Percentiles rank a stretch among this genome's conserved stretches.
Conservation (phyloP, 164 flowering plant genomes). For the Magnolia changhungtana region DNA sequence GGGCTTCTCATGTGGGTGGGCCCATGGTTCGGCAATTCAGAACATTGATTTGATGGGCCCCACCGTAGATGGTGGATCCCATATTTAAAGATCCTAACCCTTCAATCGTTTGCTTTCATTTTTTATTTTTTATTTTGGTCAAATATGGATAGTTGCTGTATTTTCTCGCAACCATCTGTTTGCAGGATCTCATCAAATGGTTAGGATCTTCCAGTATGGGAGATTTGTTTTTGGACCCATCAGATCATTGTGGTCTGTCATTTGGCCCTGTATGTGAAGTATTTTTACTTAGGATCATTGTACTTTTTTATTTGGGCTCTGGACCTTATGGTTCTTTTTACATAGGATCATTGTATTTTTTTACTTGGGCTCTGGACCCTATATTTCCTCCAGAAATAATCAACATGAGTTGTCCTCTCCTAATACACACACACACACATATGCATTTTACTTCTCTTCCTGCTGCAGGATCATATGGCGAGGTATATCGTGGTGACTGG, state of each 20-base stretch:
- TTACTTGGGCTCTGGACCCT: not conserved
- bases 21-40: not conserved
- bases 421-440: too few relatives aligned
- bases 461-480: slow-evolving; percentile 91
- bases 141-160: too few relatives aligned
- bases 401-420: too few relatives aligned
- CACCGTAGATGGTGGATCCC: not conserved
- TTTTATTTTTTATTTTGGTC: not conserved
- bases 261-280: not conserved
- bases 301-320: not conserved
- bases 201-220: not conserved
- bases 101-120: not conserved
- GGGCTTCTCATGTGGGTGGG: too few relatives aligned
- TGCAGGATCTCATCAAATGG: not conserved
- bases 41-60: not conserved
- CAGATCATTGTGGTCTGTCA: not conserved
- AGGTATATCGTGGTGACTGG: slow-evolving; percentile 98
- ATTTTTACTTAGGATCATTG: not conserved
- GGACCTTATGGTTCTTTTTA: not conserved
- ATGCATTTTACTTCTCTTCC: not conserved
- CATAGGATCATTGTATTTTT: not conserved
- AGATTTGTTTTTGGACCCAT: not conserved
- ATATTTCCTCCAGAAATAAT: too few relatives aligned
- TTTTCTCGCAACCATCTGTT: not conserved
- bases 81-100: not conserved